A percentile compares a stretch with the other conserved stretches of the same genome.
Evolutionary conservation across 768 basidiomycete genomes (phyloP).

Genomic region (Cyclocybe aegerita): DNA sequence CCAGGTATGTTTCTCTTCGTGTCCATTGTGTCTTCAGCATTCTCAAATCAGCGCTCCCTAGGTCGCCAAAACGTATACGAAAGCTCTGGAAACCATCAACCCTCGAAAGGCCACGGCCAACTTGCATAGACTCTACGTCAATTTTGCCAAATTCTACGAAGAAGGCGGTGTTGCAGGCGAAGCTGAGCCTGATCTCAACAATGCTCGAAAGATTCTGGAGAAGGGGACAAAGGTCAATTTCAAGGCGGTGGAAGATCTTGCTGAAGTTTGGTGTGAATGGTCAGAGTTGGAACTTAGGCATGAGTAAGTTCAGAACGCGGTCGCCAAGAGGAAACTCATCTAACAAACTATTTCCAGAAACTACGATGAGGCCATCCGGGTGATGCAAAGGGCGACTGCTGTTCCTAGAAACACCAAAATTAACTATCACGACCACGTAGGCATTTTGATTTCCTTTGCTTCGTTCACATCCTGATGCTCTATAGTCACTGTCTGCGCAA

Average conservation of each 20-base stretch:
- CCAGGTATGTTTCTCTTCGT: constrained; percentile 51
- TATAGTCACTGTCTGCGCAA: constrained; percentile 80
- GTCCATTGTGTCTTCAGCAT: background rate
- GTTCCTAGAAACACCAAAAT: constrained; percentile 88
- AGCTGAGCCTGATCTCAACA: constrained; percentile 80
- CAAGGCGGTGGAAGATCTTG: constrained; percentile 94
- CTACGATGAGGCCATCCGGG: constrained; percentile 91
- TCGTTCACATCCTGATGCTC: background rate
- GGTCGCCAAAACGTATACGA: constrained; percentile 93
- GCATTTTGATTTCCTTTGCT: constrained; percentile 11
- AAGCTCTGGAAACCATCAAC: constrained; percentile 83
- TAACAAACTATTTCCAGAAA: constrained; percentile 59
- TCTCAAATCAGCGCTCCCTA: constrained; percentile 25
- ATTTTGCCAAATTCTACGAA: constrained; percentile 98
- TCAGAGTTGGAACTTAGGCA: constrained; percentile 96
- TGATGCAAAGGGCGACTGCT: constrained; percentile 96
- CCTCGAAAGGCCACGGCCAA: constrained; percentile 91
- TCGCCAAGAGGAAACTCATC: background rate
- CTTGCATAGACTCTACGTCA: constrained; percentile 85
- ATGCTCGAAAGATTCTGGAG: constrained; percentile 89
- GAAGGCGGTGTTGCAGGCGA: constrained; percentile 82
- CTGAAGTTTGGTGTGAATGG: constrained; percentile 99
- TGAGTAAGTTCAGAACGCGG: constrained; percentile 59
- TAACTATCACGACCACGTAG: constrained; percentile 93
- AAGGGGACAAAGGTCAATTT: constrained; percentile 91